Base-by-base conservation (phyloP, 257 asterid genomes). In the Nicotiana attenuata region DNA sequence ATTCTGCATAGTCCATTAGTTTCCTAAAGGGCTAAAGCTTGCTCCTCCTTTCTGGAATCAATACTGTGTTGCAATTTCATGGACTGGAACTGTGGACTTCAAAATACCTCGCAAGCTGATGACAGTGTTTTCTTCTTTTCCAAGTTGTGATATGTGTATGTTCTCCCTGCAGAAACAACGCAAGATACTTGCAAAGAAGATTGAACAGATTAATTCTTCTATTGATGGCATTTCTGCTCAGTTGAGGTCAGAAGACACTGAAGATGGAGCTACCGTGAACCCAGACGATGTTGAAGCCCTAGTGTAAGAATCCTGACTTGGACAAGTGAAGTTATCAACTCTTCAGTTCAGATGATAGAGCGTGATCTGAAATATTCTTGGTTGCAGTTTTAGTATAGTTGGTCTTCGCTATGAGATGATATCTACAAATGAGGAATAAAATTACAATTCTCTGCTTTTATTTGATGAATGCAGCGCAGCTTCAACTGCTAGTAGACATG, bases 161-260 rank as follows among this genome's bases (percentile, higher is more conserved):
- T 81, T 29, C 10, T 69, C 35, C 85, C 81, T 78, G 65, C 93
- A 93, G 97, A 92, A 87, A 85, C 91, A 92, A 82, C 93, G 97
- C 86, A 90, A 89, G 93, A 89, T 87, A 87, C 89, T 95, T 85
- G 84, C 93, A 4, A 94, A 91, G 88, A 95, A 93, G 94, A 93
- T 95, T 80, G 97, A 90, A 59, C 93, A 91, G 84, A 93, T 95
- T 66, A 92, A 95, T 69, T 83, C 86, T 19, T 97, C 98, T 56
- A 93, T 95, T 45, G 99, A 93, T 81, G 90, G 89, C 31, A 86
- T 92, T 50, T 91, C 99, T 60, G 84, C 56, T 63, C 92, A 90
- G 86, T 68, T 90, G 81, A 83, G 83, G 59, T 71, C 90, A 65
- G 95, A 89, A 47, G 87, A 87, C 69, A n/a, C 89, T 24, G 87